Evolutionary conservation across 352 stramenopile species (phyloP).

Genomic region (Thalassiosira sp.): DNA sequence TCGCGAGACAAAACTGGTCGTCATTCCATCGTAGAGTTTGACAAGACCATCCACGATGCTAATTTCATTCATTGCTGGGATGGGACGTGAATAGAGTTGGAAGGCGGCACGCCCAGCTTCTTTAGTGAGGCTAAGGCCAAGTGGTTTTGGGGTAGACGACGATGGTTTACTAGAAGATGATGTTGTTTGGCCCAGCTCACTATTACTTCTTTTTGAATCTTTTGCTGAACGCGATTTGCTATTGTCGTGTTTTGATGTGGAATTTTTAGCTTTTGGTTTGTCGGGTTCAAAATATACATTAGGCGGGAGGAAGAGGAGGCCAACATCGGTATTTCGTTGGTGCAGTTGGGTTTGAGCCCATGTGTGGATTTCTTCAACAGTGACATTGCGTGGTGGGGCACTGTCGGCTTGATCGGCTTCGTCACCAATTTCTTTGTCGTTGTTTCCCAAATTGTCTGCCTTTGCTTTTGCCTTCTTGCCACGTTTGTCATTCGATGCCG

Average conservation of each 20-base stretch:
- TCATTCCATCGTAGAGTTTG: conserved; percentile 78
- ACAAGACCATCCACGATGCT: conserved; percentile 78
- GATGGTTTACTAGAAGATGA: neutral
- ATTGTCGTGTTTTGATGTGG: conserved; percentile 1
- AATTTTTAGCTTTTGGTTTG: conserved; percentile 12
- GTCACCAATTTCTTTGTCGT: too few species aligned
- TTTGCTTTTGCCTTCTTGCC: conserved; percentile 1
- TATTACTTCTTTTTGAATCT: neutral
- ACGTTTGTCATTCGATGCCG: neutral
- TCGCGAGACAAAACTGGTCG: conserved; percentile 64
- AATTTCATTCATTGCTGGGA: conserved; percentile 77
- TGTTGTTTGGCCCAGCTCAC: neutral
- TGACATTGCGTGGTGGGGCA: conserved; percentile 15
- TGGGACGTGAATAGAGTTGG: conserved; percentile 71
- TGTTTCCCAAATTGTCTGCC: neutral
- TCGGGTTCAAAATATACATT: conserved; percentile 32
- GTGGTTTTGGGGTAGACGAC: neutral
- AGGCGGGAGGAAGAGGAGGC: conserved; percentile 46
- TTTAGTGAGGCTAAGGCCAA: conserved; percentile 56
- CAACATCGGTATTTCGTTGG: conserved; percentile 28
- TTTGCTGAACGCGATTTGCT: neutral
- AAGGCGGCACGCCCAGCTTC: conserved; percentile 68
- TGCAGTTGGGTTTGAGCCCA: conserved; percentile 42
- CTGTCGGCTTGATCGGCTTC: too few species aligned
- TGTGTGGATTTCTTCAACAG: conserved; percentile 31